A percentile compares a stretch with the other conserved stretches of the same genome.
Conservation (phyloP, 2,329 filamentous ascomycete species). For the Pezicula radicicola region DNA sequence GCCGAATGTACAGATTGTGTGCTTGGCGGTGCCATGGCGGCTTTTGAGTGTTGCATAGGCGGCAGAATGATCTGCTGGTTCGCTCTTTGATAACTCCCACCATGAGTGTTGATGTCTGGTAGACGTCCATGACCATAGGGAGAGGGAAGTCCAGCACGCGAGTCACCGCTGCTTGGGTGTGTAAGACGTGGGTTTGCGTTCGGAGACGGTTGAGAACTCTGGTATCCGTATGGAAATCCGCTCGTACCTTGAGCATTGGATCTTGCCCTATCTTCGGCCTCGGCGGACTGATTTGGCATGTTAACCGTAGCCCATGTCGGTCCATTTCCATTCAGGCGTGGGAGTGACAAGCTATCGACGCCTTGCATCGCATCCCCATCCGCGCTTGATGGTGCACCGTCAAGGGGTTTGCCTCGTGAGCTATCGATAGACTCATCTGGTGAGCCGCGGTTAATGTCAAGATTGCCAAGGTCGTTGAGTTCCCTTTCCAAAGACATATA, state of each 20-base stretch:
- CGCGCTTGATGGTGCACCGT: constrained; percentile 23
- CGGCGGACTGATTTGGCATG: constrained; percentile 14
- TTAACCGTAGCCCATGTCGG: constrained; percentile 25
- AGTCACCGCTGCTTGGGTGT: neutral
- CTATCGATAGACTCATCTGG: constrained; percentile 15
- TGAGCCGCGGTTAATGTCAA: constrained; percentile 16
- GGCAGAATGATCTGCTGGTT: no score
- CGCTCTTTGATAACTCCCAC: no score
- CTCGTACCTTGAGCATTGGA: constrained; percentile 4
- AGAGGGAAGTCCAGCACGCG: neutral
- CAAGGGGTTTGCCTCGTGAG: constrained; percentile 19
- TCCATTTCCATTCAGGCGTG: constrained; percentile 15
- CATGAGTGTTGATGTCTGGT: no score
- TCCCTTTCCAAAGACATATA: constrained; percentile 51
- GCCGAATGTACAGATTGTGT: no score
- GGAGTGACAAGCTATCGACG: constrained; percentile 17
- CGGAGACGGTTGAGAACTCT: neutral
- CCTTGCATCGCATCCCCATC: constrained; percentile 28
- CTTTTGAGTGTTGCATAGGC: no score
- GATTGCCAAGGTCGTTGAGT: constrained; percentile 46
- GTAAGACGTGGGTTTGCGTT: neutral
- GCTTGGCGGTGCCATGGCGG: no score
- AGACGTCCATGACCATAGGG: neutral
- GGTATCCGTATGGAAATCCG: neutral
- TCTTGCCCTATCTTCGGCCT: constrained; percentile 20